These are phyloP conservation scores for Aspergillus ostianus DNA, from an alignment of 495 filamentous ascomycete species.

Conservation along the genomic window DNA sequence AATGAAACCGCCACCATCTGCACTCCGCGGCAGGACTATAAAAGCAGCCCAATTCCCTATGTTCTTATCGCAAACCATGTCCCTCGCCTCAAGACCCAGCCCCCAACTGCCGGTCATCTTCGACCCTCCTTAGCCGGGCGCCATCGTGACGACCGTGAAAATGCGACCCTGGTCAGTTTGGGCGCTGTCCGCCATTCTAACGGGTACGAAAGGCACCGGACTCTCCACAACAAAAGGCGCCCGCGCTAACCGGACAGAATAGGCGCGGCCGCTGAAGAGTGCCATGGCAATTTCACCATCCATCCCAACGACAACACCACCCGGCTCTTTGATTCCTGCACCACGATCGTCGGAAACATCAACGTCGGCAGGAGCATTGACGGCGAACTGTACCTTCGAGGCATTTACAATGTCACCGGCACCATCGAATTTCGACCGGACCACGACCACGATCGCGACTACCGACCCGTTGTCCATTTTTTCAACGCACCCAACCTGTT, in stretches of 20 bases:
- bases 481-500: background rate
- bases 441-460: background rate
- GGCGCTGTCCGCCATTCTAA: background rate
- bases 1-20: too few species aligned
- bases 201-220: background rate
- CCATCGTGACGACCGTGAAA: background rate
- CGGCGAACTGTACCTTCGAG: background rate
- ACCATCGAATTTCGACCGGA: background rate
- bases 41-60: too few species aligned
- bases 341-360: background rate
- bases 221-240: background rate
- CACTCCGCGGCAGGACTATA: too few species aligned
- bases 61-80: too few species aligned
- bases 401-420: background rate
- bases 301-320: background rate
- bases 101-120: too few species aligned
- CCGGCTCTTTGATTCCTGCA: background rate
- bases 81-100: too few species aligned
- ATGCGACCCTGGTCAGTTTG: background rate
- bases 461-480: background rate
- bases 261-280: background rate
- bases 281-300: background rate
- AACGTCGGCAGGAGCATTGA: background rate
- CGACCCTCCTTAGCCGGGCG: too few species aligned
- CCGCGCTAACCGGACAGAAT: background rate